phyloP scores from a whole-genome alignment of 805 yeast species.

The Saccharomycopsis olivae region DNA sequence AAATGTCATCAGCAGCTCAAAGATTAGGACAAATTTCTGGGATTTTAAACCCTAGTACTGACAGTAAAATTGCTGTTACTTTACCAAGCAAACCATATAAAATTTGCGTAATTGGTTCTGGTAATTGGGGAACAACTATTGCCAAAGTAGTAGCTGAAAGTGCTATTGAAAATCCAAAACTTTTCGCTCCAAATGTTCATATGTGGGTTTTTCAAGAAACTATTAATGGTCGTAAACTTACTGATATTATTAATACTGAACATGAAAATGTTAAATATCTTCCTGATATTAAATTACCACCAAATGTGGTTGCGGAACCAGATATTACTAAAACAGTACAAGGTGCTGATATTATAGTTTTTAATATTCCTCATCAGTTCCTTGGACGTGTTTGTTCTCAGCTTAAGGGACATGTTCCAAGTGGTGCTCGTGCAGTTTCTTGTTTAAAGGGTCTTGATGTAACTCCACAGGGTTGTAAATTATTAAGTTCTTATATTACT shows the following conservation, averaged over 20 bases:
- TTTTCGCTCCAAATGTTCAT: slow-evolving; percentile 65
- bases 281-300: slow-evolving; percentile 80
- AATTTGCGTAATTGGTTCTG: slow-evolving; percentile 83
- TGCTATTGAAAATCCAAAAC: slow-evolving; percentile 54
- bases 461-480: slow-evolving; percentile 70
- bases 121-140: slow-evolving; percentile 97
- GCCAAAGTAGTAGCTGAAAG: slow-evolving; percentile 94
- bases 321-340: slow-evolving; percentile 64
- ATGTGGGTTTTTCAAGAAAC: slow-evolving; percentile 97
- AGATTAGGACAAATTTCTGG: slow-evolving; percentile 15
- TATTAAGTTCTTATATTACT: slow-evolving; percentile 69
- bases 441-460: slow-evolving; percentile 95
- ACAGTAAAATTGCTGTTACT: neutral
- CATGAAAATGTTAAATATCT: slow-evolving; percentile 94
- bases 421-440: slow-evolving; percentile 76
- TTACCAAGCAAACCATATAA: slow-evolving; percentile 31
- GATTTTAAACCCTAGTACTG: slow-evolving; percentile 10
- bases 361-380: slow-evolving; percentile 97
- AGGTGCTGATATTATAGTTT: slow-evolving; percentile 78
- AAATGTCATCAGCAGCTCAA: slow-evolving; percentile 6
- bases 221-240: slow-evolving; percentile 66
- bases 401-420: slow-evolving; percentile 64
- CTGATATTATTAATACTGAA: slow-evolving; percentile 79
- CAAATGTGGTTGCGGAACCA: slow-evolving; percentile 82
- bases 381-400: slow-evolving; percentile 66